Percentiles rank a stretch among this genome's conserved stretches.
phyloP scores from a whole-genome alignment of 305 asterid genomes.

The Solanum chacoense region DNA sequence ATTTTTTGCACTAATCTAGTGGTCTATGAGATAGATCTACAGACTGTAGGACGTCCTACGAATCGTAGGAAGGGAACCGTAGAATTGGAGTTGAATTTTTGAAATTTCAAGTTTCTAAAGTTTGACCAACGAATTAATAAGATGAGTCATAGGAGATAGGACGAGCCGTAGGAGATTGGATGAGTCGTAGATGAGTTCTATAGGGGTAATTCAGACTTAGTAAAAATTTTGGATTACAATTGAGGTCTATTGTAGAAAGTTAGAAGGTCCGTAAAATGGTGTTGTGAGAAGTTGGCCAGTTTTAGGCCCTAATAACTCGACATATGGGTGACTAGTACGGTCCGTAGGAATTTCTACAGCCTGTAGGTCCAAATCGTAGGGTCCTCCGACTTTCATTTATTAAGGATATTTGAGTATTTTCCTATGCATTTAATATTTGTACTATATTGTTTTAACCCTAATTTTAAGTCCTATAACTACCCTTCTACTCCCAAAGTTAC shows the following conservation, averaged over 20 bases:
- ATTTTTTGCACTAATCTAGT: not conserved
- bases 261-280: not conserved
- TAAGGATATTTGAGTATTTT: not conserved
- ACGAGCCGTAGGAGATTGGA: not conserved
- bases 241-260: not conserved
- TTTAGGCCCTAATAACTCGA: not conserved
- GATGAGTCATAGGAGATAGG: not conserved
- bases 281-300: not conserved
- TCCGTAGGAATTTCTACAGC: not conserved
- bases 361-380: not conserved
- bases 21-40: not conserved
- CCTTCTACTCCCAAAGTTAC: not conserved
- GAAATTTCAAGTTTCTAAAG: not conserved
- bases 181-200: not conserved
- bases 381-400: no score
- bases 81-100: not conserved
- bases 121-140: not conserved
- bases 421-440: not conserved
- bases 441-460: not conserved
- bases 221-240: not conserved
- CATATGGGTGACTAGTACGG: not conserved
- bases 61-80: not conserved
- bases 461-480: not conserved
- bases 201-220: not conserved
- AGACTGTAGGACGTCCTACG: not conserved